phyloP scores from a whole-genome alignment of 495 filamentous ascomycete genomes.

The Baudoinia panamericana region DNA sequence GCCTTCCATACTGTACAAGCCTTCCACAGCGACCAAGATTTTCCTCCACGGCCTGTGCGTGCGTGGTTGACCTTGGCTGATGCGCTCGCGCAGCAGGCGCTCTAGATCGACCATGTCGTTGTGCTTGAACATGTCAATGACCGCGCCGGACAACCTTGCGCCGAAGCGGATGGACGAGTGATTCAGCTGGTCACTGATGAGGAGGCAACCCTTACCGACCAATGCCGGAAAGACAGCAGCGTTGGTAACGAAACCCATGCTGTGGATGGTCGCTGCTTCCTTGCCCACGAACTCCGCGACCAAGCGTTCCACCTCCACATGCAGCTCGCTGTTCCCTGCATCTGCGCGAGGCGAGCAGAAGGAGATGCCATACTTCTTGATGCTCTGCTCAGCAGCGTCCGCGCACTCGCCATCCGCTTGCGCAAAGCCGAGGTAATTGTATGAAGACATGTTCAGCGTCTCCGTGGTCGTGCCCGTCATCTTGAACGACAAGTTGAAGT shows the following conservation, averaged over 20 bases:
- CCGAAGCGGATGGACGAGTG: constrained; percentile 95
- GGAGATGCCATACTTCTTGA: constrained; percentile 72
- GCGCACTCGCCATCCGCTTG: constrained; percentile 96
- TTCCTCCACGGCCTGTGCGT: constrained; percentile 98
- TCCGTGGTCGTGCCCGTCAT: constrained; percentile 85
- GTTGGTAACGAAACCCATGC: constrained; percentile 96
- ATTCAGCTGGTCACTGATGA: constrained; percentile 95
- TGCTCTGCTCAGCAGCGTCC: constrained; percentile 74
- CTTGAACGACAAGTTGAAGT: constrained; percentile 79
- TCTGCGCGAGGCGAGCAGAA: constrained; percentile 70
- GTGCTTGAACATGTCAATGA: constrained; percentile 92
- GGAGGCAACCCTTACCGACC: constrained; percentile 77
- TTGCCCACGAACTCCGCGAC: constrained; percentile 89
- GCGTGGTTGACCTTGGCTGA: constrained; percentile 89
- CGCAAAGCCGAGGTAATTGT: constrained; percentile 97
- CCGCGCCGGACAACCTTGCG: constrained; percentile 81
- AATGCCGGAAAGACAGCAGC: constrained; percentile 79
- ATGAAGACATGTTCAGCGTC: constrained; percentile 94
- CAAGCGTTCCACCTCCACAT: constrained; percentile 74
- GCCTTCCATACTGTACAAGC: constrained; percentile 97
- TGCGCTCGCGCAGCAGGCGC: constrained; percentile 68
- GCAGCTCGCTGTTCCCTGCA: constrained; percentile 74
- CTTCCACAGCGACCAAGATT: constrained; percentile 92
- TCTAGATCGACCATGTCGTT: constrained; percentile 89
- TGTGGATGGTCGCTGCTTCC: constrained; percentile 87